Percentiles rank a stretch among this genome's conserved stretches.
Evolutionary conservation across 2,329 filamentous ascomycete genomes (phyloP).

Genomic region (Arthrobotrys sphaeroides): DNA sequence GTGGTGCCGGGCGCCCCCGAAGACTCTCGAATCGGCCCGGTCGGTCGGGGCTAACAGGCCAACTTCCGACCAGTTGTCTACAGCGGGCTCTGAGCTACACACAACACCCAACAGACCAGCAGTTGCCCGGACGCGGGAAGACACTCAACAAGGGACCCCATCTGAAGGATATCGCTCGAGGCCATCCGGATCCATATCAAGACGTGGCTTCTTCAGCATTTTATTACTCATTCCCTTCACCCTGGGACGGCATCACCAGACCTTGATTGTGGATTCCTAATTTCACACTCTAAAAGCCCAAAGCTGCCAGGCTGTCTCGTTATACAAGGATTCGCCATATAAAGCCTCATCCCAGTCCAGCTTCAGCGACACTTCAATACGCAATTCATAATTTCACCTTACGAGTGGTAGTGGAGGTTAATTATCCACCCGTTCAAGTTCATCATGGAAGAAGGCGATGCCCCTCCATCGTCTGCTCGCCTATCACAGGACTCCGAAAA

Average conservation of each 20-base stretch:
- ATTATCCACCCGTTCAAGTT: neutral
- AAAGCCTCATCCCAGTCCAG: constrained; percentile 7
- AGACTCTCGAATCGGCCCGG: neutral
- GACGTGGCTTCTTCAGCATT: constrained; percentile 21
- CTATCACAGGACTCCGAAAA: constrained; percentile 48
- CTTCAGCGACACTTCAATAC: neutral
- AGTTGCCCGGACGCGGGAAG: neutral
- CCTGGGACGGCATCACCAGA: neutral
- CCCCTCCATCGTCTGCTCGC: neutral
- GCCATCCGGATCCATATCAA: constrained; percentile 9
- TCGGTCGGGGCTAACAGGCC: constrained; percentile 24
- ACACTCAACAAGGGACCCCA: neutral
- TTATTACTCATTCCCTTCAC: constrained; percentile 1
- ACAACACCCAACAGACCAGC: constrained; percentile 17
- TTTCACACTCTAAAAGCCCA: neutral
- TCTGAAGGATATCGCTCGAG: neutral
- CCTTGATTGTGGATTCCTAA: constrained; percentile 4
- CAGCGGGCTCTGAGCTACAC: neutral
- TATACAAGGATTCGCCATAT: constrained; percentile 8
- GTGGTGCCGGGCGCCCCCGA: too few relatives aligned
- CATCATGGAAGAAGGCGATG: constrained; percentile 33
- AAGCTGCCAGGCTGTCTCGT: constrained; percentile 30
- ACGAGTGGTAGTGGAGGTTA: neutral
- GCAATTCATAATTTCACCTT: neutral
- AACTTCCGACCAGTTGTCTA: constrained; percentile 30